Evolutionary conservation across 2,329 filamentous ascomycete species (phyloP).

Genomic region (Phyllachora maydis): DNA sequence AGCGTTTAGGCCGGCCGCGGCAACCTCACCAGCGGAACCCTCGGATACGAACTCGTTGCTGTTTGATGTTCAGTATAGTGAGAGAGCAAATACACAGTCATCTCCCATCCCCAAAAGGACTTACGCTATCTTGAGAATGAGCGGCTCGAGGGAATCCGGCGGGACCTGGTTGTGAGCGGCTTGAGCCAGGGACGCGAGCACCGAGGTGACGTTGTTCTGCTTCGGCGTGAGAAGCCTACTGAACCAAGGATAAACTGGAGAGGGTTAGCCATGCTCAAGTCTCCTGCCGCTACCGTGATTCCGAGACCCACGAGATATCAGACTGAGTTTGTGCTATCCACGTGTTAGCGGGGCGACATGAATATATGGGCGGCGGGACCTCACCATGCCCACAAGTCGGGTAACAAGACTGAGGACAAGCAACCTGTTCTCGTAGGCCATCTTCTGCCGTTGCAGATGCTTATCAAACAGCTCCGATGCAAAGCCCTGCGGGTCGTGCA

Average conservation of each 20-base stretch:
- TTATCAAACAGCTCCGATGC: slow-evolving; percentile 78
- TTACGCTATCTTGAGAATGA: slow-evolving; percentile 87
- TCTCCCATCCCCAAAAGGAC: too few relatives aligned
- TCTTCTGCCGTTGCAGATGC: slow-evolving; percentile 73
- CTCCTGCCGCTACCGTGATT: too few relatives aligned
- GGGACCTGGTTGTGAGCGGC: slow-evolving; percentile 81
- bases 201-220: slow-evolving; percentile 83
- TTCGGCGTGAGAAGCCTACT: slow-evolving; percentile 73
- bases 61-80: too few relatives aligned
- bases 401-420: slow-evolving; percentile 83
- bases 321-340: too few relatives aligned
- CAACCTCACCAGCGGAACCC: slow-evolving; percentile 76
- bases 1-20: slow-evolving; percentile 77
- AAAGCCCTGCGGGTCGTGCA: slow-evolving; percentile 89
- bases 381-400: slow-evolving; percentile 65
- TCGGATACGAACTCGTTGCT: slow-evolving; percentile 98
- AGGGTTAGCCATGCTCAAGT: too few relatives aligned
- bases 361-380: slow-evolving; percentile 85
- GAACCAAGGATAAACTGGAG: too few relatives aligned
- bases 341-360: too few relatives aligned
- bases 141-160: slow-evolving; percentile 74
- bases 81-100: too few relatives aligned
- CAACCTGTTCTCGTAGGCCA: slow-evolving; percentile 75
- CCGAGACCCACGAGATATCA: too few relatives aligned
- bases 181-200: slow-evolving; percentile 81